Percentiles rank a stretch among this genome's conserved stretches.
These are phyloP conservation scores for Kluyveromyces lactis DNA, from an alignment of 805 yeast species.

Conservation along the genomic window DNA sequence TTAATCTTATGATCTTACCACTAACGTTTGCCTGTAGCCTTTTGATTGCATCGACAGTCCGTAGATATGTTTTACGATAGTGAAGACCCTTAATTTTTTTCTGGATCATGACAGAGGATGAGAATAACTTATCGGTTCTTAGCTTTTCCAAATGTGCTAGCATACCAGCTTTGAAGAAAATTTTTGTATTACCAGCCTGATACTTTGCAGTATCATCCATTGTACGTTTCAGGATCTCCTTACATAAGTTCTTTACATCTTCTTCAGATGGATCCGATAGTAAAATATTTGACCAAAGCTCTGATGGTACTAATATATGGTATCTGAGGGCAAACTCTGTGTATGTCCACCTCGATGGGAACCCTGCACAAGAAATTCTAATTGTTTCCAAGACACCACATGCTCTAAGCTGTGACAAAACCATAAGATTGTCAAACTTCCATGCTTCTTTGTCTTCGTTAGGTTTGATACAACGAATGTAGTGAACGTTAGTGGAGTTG, in stretches of 20 bases:
- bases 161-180: constrained; percentile 95
- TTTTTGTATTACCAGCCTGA: constrained; percentile 88
- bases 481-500: constrained; percentile 90
- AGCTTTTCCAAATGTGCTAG: constrained; percentile 82
- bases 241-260: constrained; percentile 56
- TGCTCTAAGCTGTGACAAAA: constrained; percentile 87
- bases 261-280: constrained; percentile 43
- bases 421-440: constrained; percentile 94
- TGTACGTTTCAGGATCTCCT: constrained; percentile 54
- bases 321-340: constrained; percentile 88
- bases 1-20: constrained; percentile 52
- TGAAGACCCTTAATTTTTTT: constrained; percentile 63
- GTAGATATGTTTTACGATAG: constrained; percentile 54
- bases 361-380: constrained; percentile 94
- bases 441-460: constrained; percentile 91
- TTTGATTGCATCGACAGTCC: constrained; percentile 45
- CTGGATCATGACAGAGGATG: constrained; percentile 78
- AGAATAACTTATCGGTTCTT: constrained; percentile 68
- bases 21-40: constrained; percentile 53
- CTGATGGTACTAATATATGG: constrained; percentile 70
- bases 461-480: constrained; percentile 95
- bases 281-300: constrained; percentile 55
- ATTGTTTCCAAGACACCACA: constrained; percentile 98
- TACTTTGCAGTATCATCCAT: constrained; percentile 62
- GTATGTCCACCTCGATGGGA: constrained; percentile 93